Percentiles rank a stretch among this genome's conserved stretches.
These are phyloP conservation scores for Syzygium malaccense DNA, from an alignment of 441 rosid genomes.

Conservation along the genomic window DNA sequence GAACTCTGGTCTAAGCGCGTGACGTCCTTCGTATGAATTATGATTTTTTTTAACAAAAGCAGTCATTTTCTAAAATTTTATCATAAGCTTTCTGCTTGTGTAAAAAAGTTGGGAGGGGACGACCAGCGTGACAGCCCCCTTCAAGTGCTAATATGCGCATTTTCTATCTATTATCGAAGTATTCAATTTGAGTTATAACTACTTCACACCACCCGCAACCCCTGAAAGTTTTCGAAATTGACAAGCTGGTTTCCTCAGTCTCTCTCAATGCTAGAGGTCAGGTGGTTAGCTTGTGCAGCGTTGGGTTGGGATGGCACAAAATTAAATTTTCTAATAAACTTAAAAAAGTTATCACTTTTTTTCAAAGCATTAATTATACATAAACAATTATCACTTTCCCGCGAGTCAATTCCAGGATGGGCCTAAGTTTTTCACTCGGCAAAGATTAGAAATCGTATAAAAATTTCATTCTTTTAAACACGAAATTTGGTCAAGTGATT, in stretches of 20 bases:
- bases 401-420: neutral
- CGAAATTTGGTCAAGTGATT: neutral
- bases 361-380: neutral
- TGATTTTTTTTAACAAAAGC: neutral
- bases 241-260: neutral
- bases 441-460: neutral
- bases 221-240: neutral
- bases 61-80: neutral
- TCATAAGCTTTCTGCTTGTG: neutral
- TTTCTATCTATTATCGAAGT: rapidly evolving
- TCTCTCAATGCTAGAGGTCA: neutral
- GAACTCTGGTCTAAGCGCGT: rapidly evolving
- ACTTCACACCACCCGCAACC: rapidly evolving
- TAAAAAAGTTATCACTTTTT: neutral
- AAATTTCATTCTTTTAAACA: neutral
- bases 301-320: neutral
- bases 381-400: neutral
- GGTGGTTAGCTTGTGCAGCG: neutral
- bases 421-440: neutral
- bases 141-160: neutral
- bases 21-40: neutral
- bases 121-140: rapidly evolving
- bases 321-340: neutral
- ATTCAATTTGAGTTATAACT: neutral
- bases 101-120: neutral